These are phyloP conservation scores for Talaromyces amestolkiae DNA, from an alignment of 2,329 filamentous ascomycete species.

Conservation along the genomic window DNA sequence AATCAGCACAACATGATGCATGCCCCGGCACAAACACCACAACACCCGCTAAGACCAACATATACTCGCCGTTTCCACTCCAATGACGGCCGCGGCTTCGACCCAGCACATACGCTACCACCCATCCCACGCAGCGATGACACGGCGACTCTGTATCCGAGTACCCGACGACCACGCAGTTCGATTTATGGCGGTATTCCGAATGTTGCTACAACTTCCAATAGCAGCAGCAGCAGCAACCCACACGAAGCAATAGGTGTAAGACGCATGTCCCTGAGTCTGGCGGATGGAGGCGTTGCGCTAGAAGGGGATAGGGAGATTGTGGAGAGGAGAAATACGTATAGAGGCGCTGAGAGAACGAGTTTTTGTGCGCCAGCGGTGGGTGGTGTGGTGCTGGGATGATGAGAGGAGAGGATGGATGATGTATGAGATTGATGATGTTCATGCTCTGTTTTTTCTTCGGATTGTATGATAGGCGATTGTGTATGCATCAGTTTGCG, in stretches of 20 bases:
- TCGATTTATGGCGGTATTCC: slow-evolving; percentile 29
- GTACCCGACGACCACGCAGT: slow-evolving; percentile 35
- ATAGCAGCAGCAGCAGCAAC: no score
- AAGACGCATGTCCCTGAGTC: slow-evolving; percentile 29
- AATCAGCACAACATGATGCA: slow-evolving; percentile 12
- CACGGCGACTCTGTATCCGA: slow-evolving; percentile 35
- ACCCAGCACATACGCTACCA: slow-evolving; percentile 24
- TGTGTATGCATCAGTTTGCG: not conserved
- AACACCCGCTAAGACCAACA: not conserved
- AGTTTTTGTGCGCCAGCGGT: slow-evolving; percentile 23
- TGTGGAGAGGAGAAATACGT: slow-evolving; percentile 26
- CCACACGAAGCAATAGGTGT: not conserved
- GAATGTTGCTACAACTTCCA: not conserved
- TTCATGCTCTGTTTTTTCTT: not conserved
- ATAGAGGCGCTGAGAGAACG: slow-evolving; percentile 33
- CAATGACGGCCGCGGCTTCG: slow-evolving; percentile 22
- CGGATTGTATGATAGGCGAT: not conserved
- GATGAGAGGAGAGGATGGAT: not conserved
- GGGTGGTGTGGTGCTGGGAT: not conserved
- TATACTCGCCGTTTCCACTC: slow-evolving; percentile 19
- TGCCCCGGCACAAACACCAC: not conserved
- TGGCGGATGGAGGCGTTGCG: slow-evolving; percentile 18
- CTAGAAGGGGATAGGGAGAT: slow-evolving; percentile 20
- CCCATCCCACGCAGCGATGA: slow-evolving; percentile 32
- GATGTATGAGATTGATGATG: slow-evolving; percentile 6